These are phyloP conservation scores for Aspergillus ustus DNA, from an alignment of 2,329 filamentous ascomycete species.

Conservation along the genomic window DNA sequence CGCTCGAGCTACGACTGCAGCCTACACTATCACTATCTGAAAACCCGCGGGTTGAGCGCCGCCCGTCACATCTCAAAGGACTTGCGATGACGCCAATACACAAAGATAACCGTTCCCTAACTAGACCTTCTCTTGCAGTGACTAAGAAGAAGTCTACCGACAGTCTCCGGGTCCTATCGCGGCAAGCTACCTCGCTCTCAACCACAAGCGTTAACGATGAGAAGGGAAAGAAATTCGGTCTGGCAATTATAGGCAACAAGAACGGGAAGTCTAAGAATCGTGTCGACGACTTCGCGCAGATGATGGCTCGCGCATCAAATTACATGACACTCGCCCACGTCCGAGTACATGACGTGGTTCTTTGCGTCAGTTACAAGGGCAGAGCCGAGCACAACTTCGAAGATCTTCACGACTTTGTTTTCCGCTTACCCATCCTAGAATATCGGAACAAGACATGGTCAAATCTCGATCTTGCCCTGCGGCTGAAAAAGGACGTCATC, in stretches of 20 bases:
- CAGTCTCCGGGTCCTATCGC: constrained; percentile 43
- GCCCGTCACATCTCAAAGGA: constrained; percentile 35
- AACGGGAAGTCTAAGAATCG: constrained; percentile 64
- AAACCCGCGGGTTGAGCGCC: constrained; percentile 37
- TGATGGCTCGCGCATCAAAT: constrained; percentile 92
- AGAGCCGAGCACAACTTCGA: constrained; percentile 94
- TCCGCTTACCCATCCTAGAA: constrained; percentile 90
- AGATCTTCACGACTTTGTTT: constrained; percentile 97
- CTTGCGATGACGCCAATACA: constrained; percentile 41
- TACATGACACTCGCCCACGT: constrained; percentile 98
- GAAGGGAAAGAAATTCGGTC: constrained; percentile 54
- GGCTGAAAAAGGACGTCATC: constrained; percentile 92
- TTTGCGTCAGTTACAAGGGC: constrained; percentile 96
- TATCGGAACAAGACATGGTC: constrained; percentile 99
- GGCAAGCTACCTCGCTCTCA: constrained; percentile 39
- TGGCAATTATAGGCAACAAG: constrained; percentile 51
- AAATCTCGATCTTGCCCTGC: constrained; percentile 89
- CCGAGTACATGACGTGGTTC: constrained; percentile 90
- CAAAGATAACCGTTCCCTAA: constrained; percentile 34
- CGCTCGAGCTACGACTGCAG: constrained; percentile 79
- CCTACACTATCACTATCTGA: constrained; percentile 72
- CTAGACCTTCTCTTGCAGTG: constrained; percentile 35
- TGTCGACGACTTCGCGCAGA: constrained; percentile 90
- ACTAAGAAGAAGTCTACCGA: constrained; percentile 49
- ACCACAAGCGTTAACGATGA: constrained; percentile 38